Percentiles rank a stretch among this genome's conserved stretches.
Evolutionary conservation across 2,329 filamentous ascomycete genomes (phyloP).

Genomic region (Talaromyces sp.): DNA sequence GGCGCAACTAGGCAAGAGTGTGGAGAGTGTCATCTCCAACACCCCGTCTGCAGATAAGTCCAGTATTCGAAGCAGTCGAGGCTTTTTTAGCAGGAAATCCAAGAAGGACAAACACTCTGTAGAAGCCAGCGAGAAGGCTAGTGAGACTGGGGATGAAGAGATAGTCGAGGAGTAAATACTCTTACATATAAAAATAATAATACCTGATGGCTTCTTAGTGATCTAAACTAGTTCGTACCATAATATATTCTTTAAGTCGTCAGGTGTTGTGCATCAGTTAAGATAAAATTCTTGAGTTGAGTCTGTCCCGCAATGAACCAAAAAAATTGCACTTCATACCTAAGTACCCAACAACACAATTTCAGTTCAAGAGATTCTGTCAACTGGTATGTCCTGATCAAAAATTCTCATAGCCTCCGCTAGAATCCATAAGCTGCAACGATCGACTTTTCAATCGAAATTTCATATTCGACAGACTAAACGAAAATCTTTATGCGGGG

Average conservation of each 20-base stretch:
- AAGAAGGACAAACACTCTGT: conserved; percentile 43
- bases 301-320: conserved; percentile 1
- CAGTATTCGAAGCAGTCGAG: conserved; percentile 41
- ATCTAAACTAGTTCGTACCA: not conserved
- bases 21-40: conserved; percentile 42
- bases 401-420: not conserved
- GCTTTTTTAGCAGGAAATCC: conserved; percentile 49
- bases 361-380: not conserved
- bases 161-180: conserved; percentile 22
- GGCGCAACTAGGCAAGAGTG: conserved; percentile 42
- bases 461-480: not conserved
- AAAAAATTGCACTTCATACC: not conserved
- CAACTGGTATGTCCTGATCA: not conserved
- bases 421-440: not conserved
- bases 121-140: conserved; percentile 44
- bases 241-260: no score
- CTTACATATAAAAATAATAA: conserved; percentile 1
- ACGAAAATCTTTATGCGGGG: conserved; percentile 3
- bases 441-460: not conserved
- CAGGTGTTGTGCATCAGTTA: not conserved
- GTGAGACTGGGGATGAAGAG: conserved; percentile 45
- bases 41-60: conserved; percentile 43
- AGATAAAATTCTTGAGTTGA: not conserved
- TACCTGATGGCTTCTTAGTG: not conserved
- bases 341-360: not conserved